A percentile compares a stretch with the other conserved stretches of the same genome.
Evolutionary conservation across 1,139 yeast genomes (phyloP).

Genomic region (Hyphopichia pseudoburtonii): DNA sequence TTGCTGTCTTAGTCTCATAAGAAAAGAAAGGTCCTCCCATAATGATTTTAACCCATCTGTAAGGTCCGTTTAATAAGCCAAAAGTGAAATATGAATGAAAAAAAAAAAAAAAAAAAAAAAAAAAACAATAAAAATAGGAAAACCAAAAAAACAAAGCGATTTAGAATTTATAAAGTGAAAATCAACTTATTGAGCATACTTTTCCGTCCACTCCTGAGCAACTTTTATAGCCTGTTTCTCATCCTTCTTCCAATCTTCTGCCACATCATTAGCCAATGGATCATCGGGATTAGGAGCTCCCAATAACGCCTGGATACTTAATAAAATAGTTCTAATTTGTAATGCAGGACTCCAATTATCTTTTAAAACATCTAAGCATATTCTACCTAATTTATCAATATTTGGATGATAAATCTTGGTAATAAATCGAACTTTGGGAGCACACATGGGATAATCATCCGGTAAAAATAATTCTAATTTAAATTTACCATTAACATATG

Average conservation of each 20-base stretch:
- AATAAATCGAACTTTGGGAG: slow-evolving; percentile 89
- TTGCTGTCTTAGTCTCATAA: no score
- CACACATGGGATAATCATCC: slow-evolving; percentile 90
- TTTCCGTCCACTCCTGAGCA: slow-evolving; percentile 84
- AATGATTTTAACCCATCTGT: no score
- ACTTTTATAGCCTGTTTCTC: slow-evolving; percentile 77
- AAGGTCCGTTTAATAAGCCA: no score
- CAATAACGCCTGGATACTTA: slow-evolving; percentile 88
- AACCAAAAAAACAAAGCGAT: background rate
- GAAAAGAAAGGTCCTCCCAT: no score
- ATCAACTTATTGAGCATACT: slow-evolving; percentile 50
- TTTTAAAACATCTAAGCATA: slow-evolving; percentile 91
- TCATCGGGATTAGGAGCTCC: slow-evolving; percentile 99
- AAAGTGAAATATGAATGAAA: background rate
- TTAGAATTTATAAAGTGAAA: background rate
- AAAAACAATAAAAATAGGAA: no score
- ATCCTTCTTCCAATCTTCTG: slow-evolving; percentile 91
- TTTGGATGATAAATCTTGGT: slow-evolving; percentile 96
- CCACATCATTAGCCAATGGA: slow-evolving; percentile 96
- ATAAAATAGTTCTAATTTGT: slow-evolving; percentile 89
- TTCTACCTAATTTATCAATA: slow-evolving; percentile 91
- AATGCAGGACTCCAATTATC: slow-evolving; percentile 97
- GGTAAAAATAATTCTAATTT: slow-evolving; percentile 77
- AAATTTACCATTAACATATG: slow-evolving; percentile 78
- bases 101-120: no score